Base-by-base conservation (phyloP, 1,284 basidiomycete genomes). In the Erythrobasidium hasegawianum region DNA sequence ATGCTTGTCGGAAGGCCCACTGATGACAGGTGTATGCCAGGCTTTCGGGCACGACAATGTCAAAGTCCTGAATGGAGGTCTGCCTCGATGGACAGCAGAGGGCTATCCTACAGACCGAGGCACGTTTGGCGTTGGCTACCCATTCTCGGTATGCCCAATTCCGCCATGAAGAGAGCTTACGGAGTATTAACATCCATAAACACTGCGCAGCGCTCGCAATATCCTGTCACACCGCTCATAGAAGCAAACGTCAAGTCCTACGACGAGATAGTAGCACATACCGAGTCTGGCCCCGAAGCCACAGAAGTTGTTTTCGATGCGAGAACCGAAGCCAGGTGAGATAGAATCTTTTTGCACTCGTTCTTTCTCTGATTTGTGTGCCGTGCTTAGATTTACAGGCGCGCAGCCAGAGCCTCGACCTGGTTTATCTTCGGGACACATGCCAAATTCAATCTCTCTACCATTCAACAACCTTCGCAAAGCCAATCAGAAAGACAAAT, bases 381-480 rank as follows among this genome's bases (percentile, higher is more conserved):
- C n/a, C n/a, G n/a, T n/a, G n/a, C n/a, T 18, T 49, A 91, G 90
- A 69, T 95, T 84, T 75, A 79, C 83, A 14, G 95, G 94, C 24
- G 82, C 81, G 27, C 87, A 87, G 54, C 88, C 92, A 7, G 96
- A 99, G 77, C 96, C 96, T 3, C 85, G 95, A 20, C 84, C 89
- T 1, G 87, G 87, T 8, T 81, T 98, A 55, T 84, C 89, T 9
- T 90, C 89, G 0, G 96, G 96, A 0, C 96, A 98, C 77, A 95
- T 98, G 68, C 95, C 95, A 0, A 79, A 87, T 77, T 89, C 93
- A 0, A 80, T 86, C 71, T 89, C 90, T 0, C 81, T 97, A 16
- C 90, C 95, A 1, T 97, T 97, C 80, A 84, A 82, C 65, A 71
- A 80, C 11, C 88, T 98, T 75, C 81, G 97, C 64, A 79, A 84